phyloP scores from a whole-genome alignment of 2,329 filamentous ascomycete genomes.

The Stromatinia cepivora region DNA sequence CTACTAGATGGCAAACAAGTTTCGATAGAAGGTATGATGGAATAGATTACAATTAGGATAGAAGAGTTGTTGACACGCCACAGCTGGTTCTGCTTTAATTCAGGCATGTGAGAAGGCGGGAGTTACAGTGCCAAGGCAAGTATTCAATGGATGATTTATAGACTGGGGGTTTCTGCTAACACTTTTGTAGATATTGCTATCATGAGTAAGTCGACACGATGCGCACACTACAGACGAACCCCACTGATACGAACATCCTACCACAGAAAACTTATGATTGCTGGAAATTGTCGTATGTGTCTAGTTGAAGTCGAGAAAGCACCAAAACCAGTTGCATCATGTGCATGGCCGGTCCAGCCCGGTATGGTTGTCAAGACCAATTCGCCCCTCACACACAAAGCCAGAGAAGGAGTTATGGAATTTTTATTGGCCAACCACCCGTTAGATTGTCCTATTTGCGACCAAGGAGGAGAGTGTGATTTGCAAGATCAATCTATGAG shows the following conservation, averaged over 20 bases:
- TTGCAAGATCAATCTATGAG: constrained; percentile 99
- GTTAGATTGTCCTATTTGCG: constrained; percentile 94
- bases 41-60: constrained; percentile 27
- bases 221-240: constrained; percentile 2
- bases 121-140: constrained; percentile 77
- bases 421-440: constrained; percentile 96
- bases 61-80: constrained; percentile 44
- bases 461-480: constrained; percentile 98
- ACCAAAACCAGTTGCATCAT: constrained; percentile 96
- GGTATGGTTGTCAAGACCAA: constrained; percentile 99
- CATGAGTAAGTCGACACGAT: constrained; percentile 70
- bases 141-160: constrained; percentile 35
- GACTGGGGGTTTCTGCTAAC: constrained; percentile 31
- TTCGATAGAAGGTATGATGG: constrained; percentile 81
- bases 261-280: constrained; percentile 91
- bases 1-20: constrained; percentile 91
- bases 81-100: constrained; percentile 94
- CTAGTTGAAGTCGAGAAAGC: constrained; percentile 95
- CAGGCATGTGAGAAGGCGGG: constrained; percentile 99
- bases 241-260: constrained; percentile 33
- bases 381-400: constrained; percentile 94
- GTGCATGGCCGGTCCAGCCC: constrained; percentile 96
- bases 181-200: constrained; percentile 80
- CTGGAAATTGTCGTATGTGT: constrained; percentile 99
- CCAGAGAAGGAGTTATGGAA: constrained; percentile 98